Conservation (phyloP, 495 filamentous ascomycete species). For the Tetracladium setigerum region DNA sequence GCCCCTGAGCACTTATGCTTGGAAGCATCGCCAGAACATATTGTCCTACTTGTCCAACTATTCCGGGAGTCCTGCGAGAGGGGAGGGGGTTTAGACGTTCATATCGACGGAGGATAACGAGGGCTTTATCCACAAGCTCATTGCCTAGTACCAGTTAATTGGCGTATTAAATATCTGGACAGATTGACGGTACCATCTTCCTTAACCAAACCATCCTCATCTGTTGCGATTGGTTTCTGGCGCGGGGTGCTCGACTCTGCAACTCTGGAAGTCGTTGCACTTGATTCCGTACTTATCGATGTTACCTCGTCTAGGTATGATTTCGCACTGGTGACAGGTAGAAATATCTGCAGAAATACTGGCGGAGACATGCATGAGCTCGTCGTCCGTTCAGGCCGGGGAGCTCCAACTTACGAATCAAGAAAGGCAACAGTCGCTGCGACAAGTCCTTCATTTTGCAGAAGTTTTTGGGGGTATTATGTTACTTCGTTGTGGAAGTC, state of each 20-base stretch:
- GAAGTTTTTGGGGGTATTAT: neutral
- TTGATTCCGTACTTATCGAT: constrained; percentile 9
- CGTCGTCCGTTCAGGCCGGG: neutral
- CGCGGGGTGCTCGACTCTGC: constrained; percentile 9
- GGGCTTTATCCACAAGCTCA: constrained; percentile 20
- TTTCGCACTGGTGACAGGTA: constrained; percentile 10
- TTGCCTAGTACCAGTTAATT: constrained; percentile 14
- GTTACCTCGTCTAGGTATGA: constrained; percentile 4
- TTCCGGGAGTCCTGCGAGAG: constrained; percentile 17
- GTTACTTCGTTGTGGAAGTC: constrained; percentile 8
- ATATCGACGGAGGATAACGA: constrained; percentile 17
- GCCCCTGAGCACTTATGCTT: constrained; percentile 15
- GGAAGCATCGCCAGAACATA: constrained; percentile 17
- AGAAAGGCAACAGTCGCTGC: constrained; percentile 16
- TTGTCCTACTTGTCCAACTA: constrained; percentile 10
- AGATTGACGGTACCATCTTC: constrained; percentile 13
- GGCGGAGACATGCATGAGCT: neutral
- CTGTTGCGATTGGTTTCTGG: constrained; percentile 9
- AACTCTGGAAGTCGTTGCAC: constrained; percentile 10
- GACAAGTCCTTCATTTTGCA: constrained; percentile 16
- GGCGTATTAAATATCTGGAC: neutral
- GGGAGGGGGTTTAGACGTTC: constrained; percentile 13
- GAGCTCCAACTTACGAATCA: constrained; percentile 13
- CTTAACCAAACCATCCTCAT: constrained; percentile 6
- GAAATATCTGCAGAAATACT: constrained; percentile 16